phyloP scores from a whole-genome alignment of 129 eudicot genomes.

The Erigeron canadensis region DNA sequence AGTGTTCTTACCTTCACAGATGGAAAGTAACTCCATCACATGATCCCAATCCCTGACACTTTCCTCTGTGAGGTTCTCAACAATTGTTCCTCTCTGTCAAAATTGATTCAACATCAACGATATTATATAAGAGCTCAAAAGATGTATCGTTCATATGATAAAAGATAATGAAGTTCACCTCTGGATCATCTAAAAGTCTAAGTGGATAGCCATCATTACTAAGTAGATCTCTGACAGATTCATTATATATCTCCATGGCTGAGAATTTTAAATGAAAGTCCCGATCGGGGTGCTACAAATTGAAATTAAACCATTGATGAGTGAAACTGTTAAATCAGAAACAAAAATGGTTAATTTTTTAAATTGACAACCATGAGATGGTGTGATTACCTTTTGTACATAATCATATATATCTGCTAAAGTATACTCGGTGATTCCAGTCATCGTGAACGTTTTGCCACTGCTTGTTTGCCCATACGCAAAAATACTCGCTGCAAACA shows the following conservation, averaged over 20 bases:
- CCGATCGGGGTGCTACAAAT: slow-evolving; percentile 75
- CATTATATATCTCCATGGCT: slow-evolving; percentile 97
- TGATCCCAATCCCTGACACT: slow-evolving; percentile 78
- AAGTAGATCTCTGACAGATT: slow-evolving; percentile 88
- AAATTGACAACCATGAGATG: slow-evolving; percentile 16
- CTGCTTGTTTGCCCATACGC: slow-evolving; percentile 99
- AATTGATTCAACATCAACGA: slow-evolving; percentile 10
- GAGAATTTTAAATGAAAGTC: slow-evolving; percentile 81
- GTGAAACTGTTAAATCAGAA: slow-evolving; percentile 7
- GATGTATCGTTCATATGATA: neutral
- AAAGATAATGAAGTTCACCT: slow-evolving; percentile 48
- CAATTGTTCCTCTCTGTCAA: slow-evolving; percentile 83
- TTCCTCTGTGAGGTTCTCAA: slow-evolving; percentile 93
- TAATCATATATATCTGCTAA: slow-evolving; percentile 84
- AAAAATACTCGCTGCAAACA: slow-evolving; percentile 72
- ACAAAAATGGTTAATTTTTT: neutral
- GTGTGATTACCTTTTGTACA: slow-evolving; percentile 66
- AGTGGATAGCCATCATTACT: slow-evolving; percentile 69
- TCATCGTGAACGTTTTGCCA: slow-evolving; percentile 97
- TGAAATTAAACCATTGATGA: slow-evolving; percentile 20
- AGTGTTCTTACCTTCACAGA: slow-evolving; percentile 72
- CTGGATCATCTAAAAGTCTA: slow-evolving; percentile 93
- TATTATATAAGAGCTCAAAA: slow-evolving; percentile 1
- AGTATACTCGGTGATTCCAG: slow-evolving; percentile 89
- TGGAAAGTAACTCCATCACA: slow-evolving; percentile 72